phyloP scores from a whole-genome alignment of 306 rosid species.

The Citrullus mucosospermus region DNA sequence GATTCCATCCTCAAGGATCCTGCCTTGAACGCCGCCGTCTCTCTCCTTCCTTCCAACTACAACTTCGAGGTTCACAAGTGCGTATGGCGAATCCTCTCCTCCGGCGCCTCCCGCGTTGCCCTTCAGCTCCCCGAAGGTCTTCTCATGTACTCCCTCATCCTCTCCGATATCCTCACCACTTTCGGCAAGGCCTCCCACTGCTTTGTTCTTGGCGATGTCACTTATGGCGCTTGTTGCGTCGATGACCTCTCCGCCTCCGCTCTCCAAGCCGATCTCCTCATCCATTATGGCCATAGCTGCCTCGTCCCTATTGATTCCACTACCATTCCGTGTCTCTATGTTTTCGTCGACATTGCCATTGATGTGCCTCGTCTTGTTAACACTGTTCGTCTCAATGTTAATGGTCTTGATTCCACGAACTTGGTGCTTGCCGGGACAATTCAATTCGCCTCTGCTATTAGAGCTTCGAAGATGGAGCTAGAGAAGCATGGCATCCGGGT shows the following conservation, averaged over 20 bases:
- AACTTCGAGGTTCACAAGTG: slow-evolving; percentile 82
- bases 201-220: slow-evolving; percentile 66
- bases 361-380: slow-evolving; percentile 41
- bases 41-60: slow-evolving; percentile 49
- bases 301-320: slow-evolving; percentile 77
- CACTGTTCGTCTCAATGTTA: slow-evolving; percentile 38
- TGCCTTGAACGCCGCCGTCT: slow-evolving; percentile 31
- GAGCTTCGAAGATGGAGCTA: slow-evolving; percentile 55
- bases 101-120: slow-evolving; percentile 49
- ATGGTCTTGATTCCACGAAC: slow-evolving; percentile 13
- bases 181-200: slow-evolving; percentile 47
- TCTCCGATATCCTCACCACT: slow-evolving; percentile 74
- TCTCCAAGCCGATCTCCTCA: slow-evolving; percentile 51
- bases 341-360: slow-evolving; percentile 74
- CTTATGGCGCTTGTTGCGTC: slow-evolving; percentile 80
- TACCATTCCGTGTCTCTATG: slow-evolving; percentile 73
- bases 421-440: slow-evolving; percentile 74
- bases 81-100: slow-evolving; percentile 68
- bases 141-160: slow-evolving; percentile 74
- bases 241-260: slow-evolving; percentile 73
- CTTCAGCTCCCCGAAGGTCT: slow-evolving; percentile 88
- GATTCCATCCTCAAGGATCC: slow-evolving; percentile 33
- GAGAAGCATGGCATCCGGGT: slow-evolving; percentile 60
- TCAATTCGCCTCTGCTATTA: slow-evolving; percentile 70
- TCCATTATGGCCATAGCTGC: slow-evolving; percentile 88